Evolutionary conservation across 1,284 basidiomycete species (phyloP).

Genomic region (Leccinum solheimii): DNA sequence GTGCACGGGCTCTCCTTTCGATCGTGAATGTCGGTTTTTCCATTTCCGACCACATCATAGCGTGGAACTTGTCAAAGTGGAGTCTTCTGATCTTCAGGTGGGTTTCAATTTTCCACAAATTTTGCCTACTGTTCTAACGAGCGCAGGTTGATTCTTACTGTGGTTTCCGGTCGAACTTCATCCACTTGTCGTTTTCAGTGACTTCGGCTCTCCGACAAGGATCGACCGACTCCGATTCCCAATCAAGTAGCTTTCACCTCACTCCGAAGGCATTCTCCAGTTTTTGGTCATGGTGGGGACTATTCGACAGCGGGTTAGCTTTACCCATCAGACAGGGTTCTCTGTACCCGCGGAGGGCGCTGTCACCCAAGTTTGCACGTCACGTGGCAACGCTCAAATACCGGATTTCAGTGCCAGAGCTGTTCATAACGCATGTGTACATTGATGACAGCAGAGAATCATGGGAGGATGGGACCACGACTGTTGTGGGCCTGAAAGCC

Average conservation of each 20-base stretch:
- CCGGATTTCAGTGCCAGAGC: constrained; percentile 72
- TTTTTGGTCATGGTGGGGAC: constrained; percentile 90
- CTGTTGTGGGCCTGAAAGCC: constrained; percentile 84
- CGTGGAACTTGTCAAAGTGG: constrained; percentile 65
- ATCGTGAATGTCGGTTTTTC: constrained; percentile 82
- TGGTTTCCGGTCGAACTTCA: constrained; percentile 91
- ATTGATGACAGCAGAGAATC: constrained; percentile 76
- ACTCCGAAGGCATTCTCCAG: constrained; percentile 87
- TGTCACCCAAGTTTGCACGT: constrained; percentile 87
- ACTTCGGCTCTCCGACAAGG: constrained; percentile 54
- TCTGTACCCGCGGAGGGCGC: constrained; percentile 73
- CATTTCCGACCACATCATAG: constrained; percentile 83
- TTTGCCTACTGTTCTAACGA: not conserved
- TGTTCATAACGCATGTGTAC: constrained; percentile 90
- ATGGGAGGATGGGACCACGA: constrained; percentile 78
- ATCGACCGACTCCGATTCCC: constrained; percentile 19
- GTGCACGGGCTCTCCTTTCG: constrained; percentile 67
- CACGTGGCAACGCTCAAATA: constrained; percentile 95
- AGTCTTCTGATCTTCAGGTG: constrained; percentile 51
- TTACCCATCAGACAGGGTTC: constrained; percentile 87
- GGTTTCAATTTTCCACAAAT: constrained; percentile 17
- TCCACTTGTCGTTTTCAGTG: constrained; percentile 90
- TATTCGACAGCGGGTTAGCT: constrained; percentile 81
- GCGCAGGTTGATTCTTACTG: constrained; percentile 73
- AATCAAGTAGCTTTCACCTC: constrained; percentile 80